Evolutionary conservation across 495 filamentous ascomycete species (phyloP), one percentile per base, ranked within the genome.

Genomic region (Aspergillus egyptiacus): DNA sequence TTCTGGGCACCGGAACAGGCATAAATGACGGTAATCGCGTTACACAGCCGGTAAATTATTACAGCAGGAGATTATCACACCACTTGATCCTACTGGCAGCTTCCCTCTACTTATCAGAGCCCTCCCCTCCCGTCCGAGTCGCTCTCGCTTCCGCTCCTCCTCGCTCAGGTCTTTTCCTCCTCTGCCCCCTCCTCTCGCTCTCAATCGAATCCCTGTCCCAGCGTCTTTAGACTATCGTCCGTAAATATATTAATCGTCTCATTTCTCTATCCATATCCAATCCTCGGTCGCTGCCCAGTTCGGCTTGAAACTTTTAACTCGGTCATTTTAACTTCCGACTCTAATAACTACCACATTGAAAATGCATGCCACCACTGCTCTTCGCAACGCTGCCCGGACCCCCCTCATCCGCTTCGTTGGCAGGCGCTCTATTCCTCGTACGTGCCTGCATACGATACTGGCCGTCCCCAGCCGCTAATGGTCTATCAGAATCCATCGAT

Each of bases 371-470:
- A 85, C 88, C 50, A 71, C 72, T 59, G 76, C 71, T 56, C 75
- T 91, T 49, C 79, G 82, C 59, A 80, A 81, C 64, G 81, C 80
- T 57, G 77, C 80, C 56, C 84, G 87, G 52, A 85, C 79, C 32
- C 89, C 89, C 43, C 71, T 95, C 67, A 98, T 98, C 62, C 82
- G 84, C 54, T 98, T 98, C 73, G 55, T 97, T 36, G 93, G 93
- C 63, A 93, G 89, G 75, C 84, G 93, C 48, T 74, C 82, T 19
- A 72, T 80, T 54, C 91, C 91, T 56, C 68, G 91, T 96, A 77
- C 40, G 85, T 76, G 39, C 33, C 22, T 44, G n/a, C 25, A 20
- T 11, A 2, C 14, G 11, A 31, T 3, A 31, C 48, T 40, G 20
- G 33, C 34, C 8, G 1, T 35, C 30, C 31, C n/a, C 31, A 13